These are phyloP conservation scores for Corymbia maculata DNA, from an alignment of 345 rosid species.

Conservation along the genomic window DNA sequence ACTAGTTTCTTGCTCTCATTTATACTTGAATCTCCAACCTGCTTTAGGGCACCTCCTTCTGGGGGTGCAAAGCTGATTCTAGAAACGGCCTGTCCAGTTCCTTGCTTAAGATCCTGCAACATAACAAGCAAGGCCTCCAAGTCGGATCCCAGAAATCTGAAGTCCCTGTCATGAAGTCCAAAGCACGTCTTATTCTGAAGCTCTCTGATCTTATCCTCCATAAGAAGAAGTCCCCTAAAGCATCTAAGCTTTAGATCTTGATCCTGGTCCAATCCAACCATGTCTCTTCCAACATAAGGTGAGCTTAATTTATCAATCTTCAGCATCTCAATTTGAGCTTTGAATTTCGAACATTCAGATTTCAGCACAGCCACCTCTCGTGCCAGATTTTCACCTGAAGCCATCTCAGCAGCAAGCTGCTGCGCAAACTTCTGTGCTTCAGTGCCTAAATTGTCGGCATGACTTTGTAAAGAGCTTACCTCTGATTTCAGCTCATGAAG, in stretches of 20 bases:
- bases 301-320: conserved; percentile 21
- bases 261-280: conserved; percentile 25
- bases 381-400: conserved; percentile 66
- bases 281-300: conserved; percentile 16
- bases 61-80: conserved; percentile 21
- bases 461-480: conserved; percentile 57
- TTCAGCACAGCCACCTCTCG: conserved; percentile 71
- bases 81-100: conserved; percentile 36
- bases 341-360: conserved; percentile 72
- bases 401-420: conserved; percentile 70
- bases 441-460: conserved; percentile 62
- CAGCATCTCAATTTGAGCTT: conserved; percentile 51
- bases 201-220: conserved; percentile 69
- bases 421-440: conserved; percentile 59
- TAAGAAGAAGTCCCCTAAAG: conserved; percentile 53
- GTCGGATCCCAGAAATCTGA: conserved; percentile 45
- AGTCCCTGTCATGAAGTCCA: conserved; percentile 60
- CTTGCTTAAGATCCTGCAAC: conserved; percentile 70
- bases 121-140: conserved; percentile 46
- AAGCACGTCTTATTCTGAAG: conserved; percentile 62
- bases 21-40: conserved; percentile 26
- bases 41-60: conserved; percentile 20
- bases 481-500: conserved; percentile 64
- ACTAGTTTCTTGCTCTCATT: conserved; percentile 31
- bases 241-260: conserved; percentile 44